Evolutionary conservation across 768 basidiomycete species (phyloP), one percentile per base, ranked within the genome.

Genomic region (Phylloporus arenicola): DNA sequence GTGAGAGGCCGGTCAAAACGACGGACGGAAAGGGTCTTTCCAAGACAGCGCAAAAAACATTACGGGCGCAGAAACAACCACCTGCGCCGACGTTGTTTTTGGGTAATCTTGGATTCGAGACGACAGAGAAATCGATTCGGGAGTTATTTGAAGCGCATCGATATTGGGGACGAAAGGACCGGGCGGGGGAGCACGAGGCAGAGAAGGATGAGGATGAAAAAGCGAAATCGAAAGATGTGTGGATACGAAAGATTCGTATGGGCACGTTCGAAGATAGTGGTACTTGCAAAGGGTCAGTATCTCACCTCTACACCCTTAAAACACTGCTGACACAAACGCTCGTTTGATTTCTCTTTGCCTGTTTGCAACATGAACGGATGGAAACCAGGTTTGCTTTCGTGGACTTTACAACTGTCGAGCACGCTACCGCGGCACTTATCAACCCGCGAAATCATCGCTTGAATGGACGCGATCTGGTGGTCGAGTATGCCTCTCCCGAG

Each of bases 181-280:
- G 51, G n/a, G 67, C 60, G 3, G 68, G 51, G 37, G 64, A 64
- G 47, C 48, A 48, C 42, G 42, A 52, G 37, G 58, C 20, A 16
- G 51, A 27, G 13, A 45, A 43, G 16, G 40, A 1, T 20, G 38
- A 41, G 20, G 34, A 2, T 13, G 25, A 38, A 7, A 30, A 6
- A 4, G 38, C 41, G 11, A 57, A 45, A 24, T 34, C 51, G 7
- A 56, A 62, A 22, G 77, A 79, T 41, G 64, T 67, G 20, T 82
- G 82, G 83, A 78, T 86, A 72, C 77, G 88, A 53, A 92, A 92
- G 64, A 72, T 99, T 25, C 82, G 95, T 6, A 79, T 99, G 80
- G 93, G 92, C 4, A 94, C 93, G 16, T 99, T 99, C 57, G 92
- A 97, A 65, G 95, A 99, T 67, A 88, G 82, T 43, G 96, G 95